Evolutionary conservation across 257 asterid species (phyloP).

Genomic region (Nicotiana otophora): DNA sequence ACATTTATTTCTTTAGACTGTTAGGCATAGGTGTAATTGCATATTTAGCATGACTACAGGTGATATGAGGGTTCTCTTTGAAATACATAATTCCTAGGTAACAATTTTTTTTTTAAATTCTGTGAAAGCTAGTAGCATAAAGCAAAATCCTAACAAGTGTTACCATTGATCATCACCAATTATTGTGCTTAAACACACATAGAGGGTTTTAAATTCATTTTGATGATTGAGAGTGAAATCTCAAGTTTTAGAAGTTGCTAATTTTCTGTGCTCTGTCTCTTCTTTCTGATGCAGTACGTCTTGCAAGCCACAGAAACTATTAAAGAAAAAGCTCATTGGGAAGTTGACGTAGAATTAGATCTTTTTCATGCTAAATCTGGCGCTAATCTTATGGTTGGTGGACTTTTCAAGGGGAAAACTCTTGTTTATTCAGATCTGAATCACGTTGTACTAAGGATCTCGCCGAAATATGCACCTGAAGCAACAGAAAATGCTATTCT

Average conservation of each 20-base stretch:
- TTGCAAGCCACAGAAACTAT: conserved; percentile 51
- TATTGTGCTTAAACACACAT: neutral
- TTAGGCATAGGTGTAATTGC: neutral
- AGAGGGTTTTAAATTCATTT: neutral
- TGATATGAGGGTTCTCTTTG: neutral
- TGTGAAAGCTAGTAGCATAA: conserved; percentile 2
- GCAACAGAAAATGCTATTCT: conserved; percentile 86
- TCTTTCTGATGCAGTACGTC: conserved; percentile 61
- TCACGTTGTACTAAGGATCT: conserved; percentile 72
- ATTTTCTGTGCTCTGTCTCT: neutral
- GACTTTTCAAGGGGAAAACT: conserved; percentile 77
- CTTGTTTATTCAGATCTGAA: conserved; percentile 88
- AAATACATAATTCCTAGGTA: neutral
- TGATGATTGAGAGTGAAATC: neutral
- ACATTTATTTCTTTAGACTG: neutral
- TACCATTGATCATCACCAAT: neutral
- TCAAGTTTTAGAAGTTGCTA: neutral
- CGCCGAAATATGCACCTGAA: conserved; percentile 73
- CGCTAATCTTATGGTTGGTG: conserved; percentile 65
- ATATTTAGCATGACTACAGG: neutral
- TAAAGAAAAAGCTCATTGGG: conserved; percentile 80
- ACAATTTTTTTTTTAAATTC: neutral
- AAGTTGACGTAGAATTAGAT: conserved; percentile 83
- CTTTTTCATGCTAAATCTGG: conserved; percentile 69
- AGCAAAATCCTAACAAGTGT: neutral